These are phyloP conservation scores for Russula olivacea DNA, from an alignment of 768 basidiomycete species.

Conservation along the genomic window DNA sequence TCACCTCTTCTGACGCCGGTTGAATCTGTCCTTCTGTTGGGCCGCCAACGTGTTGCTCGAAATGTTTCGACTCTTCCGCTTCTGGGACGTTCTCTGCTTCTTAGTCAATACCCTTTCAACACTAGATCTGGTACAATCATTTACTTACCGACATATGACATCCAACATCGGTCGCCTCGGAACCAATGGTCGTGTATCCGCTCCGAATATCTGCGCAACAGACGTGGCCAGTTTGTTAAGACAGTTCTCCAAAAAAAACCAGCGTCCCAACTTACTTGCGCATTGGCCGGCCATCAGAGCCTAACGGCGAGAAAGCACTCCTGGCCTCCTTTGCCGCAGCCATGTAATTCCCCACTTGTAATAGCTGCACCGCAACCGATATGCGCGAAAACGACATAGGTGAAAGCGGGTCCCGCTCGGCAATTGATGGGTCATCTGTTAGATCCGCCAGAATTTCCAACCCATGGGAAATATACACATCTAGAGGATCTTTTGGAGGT, in stretches of 20 bases:
- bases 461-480: conserved; percentile 4
- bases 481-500: conserved; percentile 7
- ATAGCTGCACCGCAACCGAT: conserved; percentile 9
- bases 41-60: conserved; percentile 13
- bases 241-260: not conserved
- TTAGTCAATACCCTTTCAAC: not conserved
- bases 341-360: conserved; percentile 21
- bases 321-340: conserved; percentile 8
- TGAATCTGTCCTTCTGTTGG: conserved; percentile 19
- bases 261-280: conserved; percentile 11
- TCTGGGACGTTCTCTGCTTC: conserved; percentile 18
- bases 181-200: conserved; percentile 24
- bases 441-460: conserved; percentile 14
- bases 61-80: not conserved
- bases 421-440: conserved; percentile 9
- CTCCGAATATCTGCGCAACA: conserved; percentile 18
- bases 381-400: conserved; percentile 23
- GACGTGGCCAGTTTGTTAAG: not conserved
- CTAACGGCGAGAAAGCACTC: conserved; percentile 15
- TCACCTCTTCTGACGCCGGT: conserved; percentile 19
- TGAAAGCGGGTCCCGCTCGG: conserved; percentile 16
- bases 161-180: conserved; percentile 22
- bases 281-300: conserved; percentile 21
- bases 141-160: conserved; percentile 20
- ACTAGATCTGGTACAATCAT: not conserved